These are phyloP conservation scores for Suhomyces ambrosiae DNA, from an alignment of 1,139 yeast genomes.

Conservation along the genomic window DNA sequence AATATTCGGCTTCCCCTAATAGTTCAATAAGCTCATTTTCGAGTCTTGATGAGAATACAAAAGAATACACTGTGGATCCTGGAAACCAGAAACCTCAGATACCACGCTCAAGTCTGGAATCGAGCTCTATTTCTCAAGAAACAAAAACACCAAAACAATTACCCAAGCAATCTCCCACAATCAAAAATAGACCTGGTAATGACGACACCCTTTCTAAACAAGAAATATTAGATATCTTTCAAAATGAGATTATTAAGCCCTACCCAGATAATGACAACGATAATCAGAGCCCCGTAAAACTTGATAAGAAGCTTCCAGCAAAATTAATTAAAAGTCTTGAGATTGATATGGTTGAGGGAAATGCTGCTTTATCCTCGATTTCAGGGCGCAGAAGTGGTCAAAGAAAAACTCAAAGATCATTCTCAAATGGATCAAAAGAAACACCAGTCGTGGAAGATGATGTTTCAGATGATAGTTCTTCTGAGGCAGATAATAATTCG, in stretches of 20 bases:
- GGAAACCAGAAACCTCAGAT: background rate
- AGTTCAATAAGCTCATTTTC: slow-evolving; percentile 5
- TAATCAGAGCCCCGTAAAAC: slow-evolving; percentile 16
- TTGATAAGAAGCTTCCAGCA: slow-evolving; percentile 16
- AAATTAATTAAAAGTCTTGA: slow-evolving; percentile 21
- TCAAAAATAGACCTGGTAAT: background rate
- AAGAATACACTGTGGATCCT: background rate
- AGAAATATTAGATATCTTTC: slow-evolving; percentile 30
- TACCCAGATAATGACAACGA: slow-evolving; percentile 15
- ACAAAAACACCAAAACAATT: too few relatives aligned
- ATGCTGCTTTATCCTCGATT: slow-evolving; percentile 5
- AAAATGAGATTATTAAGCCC: slow-evolving; percentile 18
- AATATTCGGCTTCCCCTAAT: slow-evolving; percentile 3
- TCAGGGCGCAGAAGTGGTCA: slow-evolving; percentile 1
- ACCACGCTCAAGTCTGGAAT: background rate
- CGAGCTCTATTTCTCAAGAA: too few relatives aligned
- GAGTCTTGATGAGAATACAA: slow-evolving; percentile 5
- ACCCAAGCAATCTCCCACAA: background rate
- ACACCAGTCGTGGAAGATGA: background rate
- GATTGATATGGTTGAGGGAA: slow-evolving; percentile 27
- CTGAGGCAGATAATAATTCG: too few relatives aligned
- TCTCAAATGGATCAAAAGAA: background rate
- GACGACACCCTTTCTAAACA: slow-evolving; percentile 24
- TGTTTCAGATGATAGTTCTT: background rate
- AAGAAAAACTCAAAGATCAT: background rate